A percentile compares a stretch with the other conserved stretches of the same genome.
These are phyloP conservation scores for Steccherinum ochraceum DNA, from an alignment of 768 basidiomycete species.

Conservation along the genomic window DNA sequence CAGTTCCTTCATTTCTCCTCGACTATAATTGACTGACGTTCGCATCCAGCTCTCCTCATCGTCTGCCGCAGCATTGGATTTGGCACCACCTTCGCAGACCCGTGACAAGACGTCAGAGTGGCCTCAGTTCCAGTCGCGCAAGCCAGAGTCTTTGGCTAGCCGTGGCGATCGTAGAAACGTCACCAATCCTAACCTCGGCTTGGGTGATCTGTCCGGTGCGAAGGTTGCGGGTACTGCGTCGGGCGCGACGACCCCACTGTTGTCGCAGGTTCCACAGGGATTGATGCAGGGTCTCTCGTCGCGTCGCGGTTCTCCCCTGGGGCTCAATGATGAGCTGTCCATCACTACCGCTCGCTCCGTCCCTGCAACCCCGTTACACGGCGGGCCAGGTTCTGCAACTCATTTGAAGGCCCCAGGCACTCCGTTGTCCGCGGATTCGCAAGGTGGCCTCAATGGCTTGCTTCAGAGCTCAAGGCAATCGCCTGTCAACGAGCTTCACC, in stretches of 20 bases:
- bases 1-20: too few species aligned
- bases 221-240: constrained; percentile 42
- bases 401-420: constrained; percentile 64
- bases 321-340: constrained; percentile 52
- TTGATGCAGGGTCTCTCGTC: constrained; percentile 40
- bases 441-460: constrained; percentile 36
- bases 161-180: constrained; percentile 64
- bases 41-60: constrained; percentile 72
- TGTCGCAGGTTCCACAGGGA: constrained; percentile 56
- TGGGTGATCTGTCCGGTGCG: constrained; percentile 49
- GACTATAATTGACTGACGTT: too few species aligned
- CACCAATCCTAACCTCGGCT: constrained; percentile 65
- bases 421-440: constrained; percentile 56
- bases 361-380: constrained; percentile 69
- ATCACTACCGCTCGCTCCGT: constrained; percentile 70
- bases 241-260: constrained; percentile 56
- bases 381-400: constrained; percentile 38
- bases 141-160: constrained; percentile 48
- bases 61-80: constrained; percentile 88
- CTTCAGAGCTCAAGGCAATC: constrained; percentile 39
- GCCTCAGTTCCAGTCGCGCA: constrained; percentile 79
- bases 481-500: constrained; percentile 55
- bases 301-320: constrained; percentile 70
- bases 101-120: constrained; percentile 84
- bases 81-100: constrained; percentile 76